These are phyloP conservation scores for Neurospora discreta DNA, from an alignment of 495 filamentous ascomycete genomes.

Conservation along the genomic window DNA sequence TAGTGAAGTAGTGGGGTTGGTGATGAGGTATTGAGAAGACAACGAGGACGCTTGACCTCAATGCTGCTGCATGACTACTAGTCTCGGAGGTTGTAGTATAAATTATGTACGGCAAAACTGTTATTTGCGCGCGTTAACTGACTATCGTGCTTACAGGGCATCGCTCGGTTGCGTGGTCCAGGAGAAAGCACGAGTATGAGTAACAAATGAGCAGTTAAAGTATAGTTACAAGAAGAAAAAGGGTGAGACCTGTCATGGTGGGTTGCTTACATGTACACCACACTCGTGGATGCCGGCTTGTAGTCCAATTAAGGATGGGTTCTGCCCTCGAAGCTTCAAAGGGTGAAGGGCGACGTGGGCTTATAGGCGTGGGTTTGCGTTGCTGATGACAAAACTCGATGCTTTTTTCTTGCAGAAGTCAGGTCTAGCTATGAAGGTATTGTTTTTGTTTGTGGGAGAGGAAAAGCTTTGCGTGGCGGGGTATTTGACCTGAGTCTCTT, in stretches of 20 bases:
- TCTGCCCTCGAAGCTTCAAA: background rate
- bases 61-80: background rate
- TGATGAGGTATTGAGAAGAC: background rate
- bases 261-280: background rate
- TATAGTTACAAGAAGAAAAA: background rate
- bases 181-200: background rate
- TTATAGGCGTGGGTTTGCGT: background rate
- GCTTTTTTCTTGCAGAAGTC: background rate
- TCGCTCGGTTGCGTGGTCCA: background rate
- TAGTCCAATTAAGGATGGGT: background rate
- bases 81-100: background rate
- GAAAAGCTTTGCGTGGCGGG: background rate
- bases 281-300: background rate
- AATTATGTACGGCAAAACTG: background rate
- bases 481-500: background rate
- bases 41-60: background rate
- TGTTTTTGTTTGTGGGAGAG: background rate
- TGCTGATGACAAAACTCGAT: background rate
- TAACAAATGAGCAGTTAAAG: background rate
- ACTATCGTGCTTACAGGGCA: background rate
- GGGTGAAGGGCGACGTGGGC: background rate
- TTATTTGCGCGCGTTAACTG: background rate
- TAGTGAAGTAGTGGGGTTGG: background rate
- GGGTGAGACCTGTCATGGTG: background rate
- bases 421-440: background rate